These are phyloP conservation scores for Schizosaccharomyces cryophilus DNA, from an alignment of 805 yeast genomes.

Conservation along the genomic window DNA sequence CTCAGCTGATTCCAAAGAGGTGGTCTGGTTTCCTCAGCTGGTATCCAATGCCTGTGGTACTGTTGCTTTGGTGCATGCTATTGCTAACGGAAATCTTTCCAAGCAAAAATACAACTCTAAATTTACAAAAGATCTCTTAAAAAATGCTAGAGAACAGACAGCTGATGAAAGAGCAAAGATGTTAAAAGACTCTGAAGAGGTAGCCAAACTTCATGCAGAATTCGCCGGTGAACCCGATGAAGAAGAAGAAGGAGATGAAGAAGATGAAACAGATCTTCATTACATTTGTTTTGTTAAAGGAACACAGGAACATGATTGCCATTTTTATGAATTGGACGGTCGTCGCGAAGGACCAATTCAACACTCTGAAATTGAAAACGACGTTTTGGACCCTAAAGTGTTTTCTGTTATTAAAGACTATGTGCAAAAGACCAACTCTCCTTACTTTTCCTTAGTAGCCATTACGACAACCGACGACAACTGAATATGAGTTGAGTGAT, in stretches of 20 bases:
- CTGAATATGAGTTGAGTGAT: background rate
- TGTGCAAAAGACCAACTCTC: background rate
- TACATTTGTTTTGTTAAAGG: conserved; percentile 46
- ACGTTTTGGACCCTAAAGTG: conserved; percentile 10
- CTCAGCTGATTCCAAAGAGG: conserved; percentile 4
- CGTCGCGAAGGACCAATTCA: conserved; percentile 53
- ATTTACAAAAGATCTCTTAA: background rate
- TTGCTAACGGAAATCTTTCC: conserved; percentile 15
- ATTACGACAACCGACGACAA: background rate
- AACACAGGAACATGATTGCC: conserved; percentile 21
- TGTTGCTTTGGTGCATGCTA: conserved; percentile 56
- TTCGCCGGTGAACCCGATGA: background rate
- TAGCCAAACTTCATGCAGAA: background rate
- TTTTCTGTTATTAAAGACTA: background rate
- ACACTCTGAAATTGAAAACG: conserved; percentile 21
- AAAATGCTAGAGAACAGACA: background rate
- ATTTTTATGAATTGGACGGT: conserved; percentile 71
- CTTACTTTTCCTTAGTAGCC: background rate
- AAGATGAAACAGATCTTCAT: conserved; percentile 34
- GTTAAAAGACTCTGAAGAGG: conserved; percentile 15
- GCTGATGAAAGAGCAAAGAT: background rate
- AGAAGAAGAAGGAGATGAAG: conserved; percentile 12
- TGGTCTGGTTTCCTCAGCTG: conserved; percentile 67
- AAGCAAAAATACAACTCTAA: background rate
- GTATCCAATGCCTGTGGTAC: conserved; percentile 82